Percentiles rank a stretch among this genome's conserved stretches.
Evolutionary conservation across 2,329 filamentous ascomycete species (phyloP).

Genomic region (Xylariales sp.): DNA sequence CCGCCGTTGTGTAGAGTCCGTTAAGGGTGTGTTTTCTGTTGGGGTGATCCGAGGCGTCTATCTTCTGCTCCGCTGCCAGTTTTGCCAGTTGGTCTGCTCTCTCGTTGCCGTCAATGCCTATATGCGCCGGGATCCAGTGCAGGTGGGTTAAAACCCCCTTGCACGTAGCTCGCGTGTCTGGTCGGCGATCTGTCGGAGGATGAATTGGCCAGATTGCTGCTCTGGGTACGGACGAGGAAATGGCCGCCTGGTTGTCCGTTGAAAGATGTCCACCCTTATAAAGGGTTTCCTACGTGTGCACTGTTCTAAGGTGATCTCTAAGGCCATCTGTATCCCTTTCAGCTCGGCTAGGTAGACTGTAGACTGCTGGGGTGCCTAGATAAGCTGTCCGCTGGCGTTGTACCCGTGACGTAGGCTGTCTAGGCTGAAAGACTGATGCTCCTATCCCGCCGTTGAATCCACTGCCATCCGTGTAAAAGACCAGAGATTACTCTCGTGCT

Average conservation of each 20-base stretch:
- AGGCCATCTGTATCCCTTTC: neutral
- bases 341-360: neutral
- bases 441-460: neutral
- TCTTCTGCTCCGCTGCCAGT: no score
- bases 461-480: neutral
- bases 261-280: neutral
- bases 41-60: no score
- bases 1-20: no score
- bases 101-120: no score
- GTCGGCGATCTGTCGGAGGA: no score
- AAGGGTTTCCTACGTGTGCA: neutral
- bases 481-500: neutral
- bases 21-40: no score
- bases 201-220: neutral
- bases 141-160: no score
- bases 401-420: neutral
- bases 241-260: neutral
- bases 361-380: neutral
- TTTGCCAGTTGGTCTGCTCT: no score
- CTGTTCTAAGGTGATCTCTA: neutral
- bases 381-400: neutral
- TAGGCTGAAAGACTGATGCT: neutral
- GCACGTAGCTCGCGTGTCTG: no score
- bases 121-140: no score
- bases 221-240: neutral